phyloP scores from a whole-genome alignment of 305 asterid genomes.

The Fraxinus paxiana region DNA sequence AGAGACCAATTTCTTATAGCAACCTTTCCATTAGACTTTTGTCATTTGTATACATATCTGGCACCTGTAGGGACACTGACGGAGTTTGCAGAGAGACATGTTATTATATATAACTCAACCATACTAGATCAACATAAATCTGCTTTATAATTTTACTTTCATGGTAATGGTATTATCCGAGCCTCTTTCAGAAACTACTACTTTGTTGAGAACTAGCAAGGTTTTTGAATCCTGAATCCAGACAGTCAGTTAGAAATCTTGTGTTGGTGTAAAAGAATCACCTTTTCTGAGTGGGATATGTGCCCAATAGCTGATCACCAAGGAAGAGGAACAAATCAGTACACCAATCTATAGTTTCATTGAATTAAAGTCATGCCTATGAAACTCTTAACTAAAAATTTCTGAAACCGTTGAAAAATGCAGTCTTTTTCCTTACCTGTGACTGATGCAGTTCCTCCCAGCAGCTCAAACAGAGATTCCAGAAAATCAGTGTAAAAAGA shows the following conservation, averaged over 20 bases:
- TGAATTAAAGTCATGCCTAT: constrained; percentile 6
- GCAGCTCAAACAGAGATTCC: constrained; percentile 61
- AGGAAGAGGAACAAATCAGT: constrained; percentile 26
- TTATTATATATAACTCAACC: neutral
- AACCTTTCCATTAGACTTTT: neutral
- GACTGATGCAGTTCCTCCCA: constrained; percentile 70
- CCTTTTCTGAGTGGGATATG: constrained; percentile 68
- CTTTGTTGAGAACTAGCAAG: neutral
- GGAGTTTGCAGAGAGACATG: neutral
- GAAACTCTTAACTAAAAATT: neutral
- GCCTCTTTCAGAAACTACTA: neutral
- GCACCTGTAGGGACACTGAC: neutral
- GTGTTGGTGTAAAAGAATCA: constrained; percentile 21
- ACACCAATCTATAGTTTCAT: constrained; percentile 14
- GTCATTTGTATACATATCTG: constrained; percentile 1
- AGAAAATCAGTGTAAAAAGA: constrained; percentile 72
- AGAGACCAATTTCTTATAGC: neutral
- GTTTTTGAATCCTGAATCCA: neutral
- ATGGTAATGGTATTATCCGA: neutral
- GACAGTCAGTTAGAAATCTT: neutral
- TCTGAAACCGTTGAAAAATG: neutral
- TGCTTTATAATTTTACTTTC: neutral
- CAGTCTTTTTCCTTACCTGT: constrained; percentile 51
- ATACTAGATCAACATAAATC: neutral
- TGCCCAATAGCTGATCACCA: constrained; percentile 64